phyloP scores from a whole-genome alignment of 257 asterid genomes.

The Lycium ferocissimum region DNA sequence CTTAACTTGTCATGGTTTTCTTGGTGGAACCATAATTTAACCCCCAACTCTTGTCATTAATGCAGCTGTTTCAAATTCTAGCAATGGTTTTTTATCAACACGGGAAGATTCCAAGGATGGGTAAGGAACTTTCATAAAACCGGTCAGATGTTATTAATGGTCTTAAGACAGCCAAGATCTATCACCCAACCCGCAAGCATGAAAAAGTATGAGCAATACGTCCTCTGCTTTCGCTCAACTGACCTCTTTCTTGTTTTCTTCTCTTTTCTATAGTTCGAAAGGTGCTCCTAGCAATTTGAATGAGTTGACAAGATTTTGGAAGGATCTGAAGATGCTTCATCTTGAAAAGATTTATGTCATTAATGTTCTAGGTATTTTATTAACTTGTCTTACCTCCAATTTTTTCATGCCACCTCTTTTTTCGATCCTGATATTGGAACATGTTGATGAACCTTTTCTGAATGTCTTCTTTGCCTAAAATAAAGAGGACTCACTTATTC shows the following conservation, averaged over 20 bases:
- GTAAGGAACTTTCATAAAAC: conserved; percentile 46
- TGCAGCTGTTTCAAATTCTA: conserved; percentile 36
- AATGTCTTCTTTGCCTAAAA: conserved; percentile 24
- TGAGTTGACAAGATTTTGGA: conserved; percentile 50
- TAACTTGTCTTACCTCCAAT: conserved; percentile 33
- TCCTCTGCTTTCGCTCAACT: conserved; percentile 9
- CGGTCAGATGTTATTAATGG: conserved; percentile 17
- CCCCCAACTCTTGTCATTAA: conserved; percentile 26
- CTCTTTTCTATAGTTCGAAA: conserved; percentile 54
- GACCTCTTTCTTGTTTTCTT: conserved; percentile 25
- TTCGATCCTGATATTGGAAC: conserved; percentile 17
- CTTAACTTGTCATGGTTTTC: conserved; percentile 15
- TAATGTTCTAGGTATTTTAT: conserved; percentile 80
- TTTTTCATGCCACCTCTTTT: conserved; percentile 36
- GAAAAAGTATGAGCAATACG: conserved; percentile 1
- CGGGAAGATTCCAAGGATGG: conserved; percentile 44
- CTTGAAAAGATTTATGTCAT: conserved; percentile 76
- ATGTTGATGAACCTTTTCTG: conserved; percentile 25
- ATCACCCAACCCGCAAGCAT: neutral
- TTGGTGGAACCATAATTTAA: conserved; percentile 31
- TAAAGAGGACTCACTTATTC: neutral
- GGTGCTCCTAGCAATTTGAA: conserved; percentile 26
- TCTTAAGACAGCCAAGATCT: conserved; percentile 17
- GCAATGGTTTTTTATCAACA: conserved; percentile 48
- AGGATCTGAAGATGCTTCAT: conserved; percentile 73